A percentile compares a stretch with the other conserved stretches of the same genome.
Conservation (phyloP, 805 yeast genomes). For the Metschnikowia reukaufii region DNA sequence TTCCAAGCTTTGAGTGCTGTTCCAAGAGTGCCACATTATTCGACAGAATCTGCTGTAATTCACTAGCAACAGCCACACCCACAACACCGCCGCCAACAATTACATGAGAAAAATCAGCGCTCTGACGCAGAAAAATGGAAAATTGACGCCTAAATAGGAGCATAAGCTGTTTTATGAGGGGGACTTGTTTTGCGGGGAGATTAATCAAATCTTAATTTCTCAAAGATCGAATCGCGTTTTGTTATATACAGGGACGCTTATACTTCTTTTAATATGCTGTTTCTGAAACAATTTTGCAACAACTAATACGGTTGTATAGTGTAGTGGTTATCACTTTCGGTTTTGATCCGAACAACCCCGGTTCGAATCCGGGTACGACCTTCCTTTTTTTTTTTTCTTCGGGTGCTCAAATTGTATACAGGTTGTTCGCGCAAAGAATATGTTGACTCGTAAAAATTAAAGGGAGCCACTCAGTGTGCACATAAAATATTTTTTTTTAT, state of each 20-base stretch:
- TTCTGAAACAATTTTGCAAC: too few species aligned
- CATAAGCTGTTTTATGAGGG: not conserved
- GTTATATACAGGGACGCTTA: not conserved
- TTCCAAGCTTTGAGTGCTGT: constrained; percentile 62
- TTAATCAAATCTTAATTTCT: not conserved
- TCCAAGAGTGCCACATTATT: constrained; percentile 67
- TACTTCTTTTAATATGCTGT: too few species aligned
- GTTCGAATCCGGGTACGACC: constrained; percentile 87
- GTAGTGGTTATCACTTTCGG: constrained; percentile 83
- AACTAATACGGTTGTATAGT: constrained; percentile 49
- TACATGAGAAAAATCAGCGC: constrained; percentile 63
- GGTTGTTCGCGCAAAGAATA: not conserved
- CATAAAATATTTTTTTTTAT: too few species aligned
- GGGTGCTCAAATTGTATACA: not conserved
- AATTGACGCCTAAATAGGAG: constrained; percentile 3
- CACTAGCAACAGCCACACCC: constrained; percentile 79
- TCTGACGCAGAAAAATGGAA: not conserved
- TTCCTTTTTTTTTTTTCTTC: constrained; percentile 24
- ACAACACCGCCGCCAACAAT: constrained; percentile 85
- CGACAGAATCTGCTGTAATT: constrained; percentile 46
- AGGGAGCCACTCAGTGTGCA: not conserved
- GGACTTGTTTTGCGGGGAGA: not conserved
- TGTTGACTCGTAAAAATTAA: not conserved
- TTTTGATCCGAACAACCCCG: constrained; percentile 81
- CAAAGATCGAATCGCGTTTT: not conserved